phyloP scores from a whole-genome alignment of 495 filamentous ascomycete genomes.

The Penicillium diatomitis region DNA sequence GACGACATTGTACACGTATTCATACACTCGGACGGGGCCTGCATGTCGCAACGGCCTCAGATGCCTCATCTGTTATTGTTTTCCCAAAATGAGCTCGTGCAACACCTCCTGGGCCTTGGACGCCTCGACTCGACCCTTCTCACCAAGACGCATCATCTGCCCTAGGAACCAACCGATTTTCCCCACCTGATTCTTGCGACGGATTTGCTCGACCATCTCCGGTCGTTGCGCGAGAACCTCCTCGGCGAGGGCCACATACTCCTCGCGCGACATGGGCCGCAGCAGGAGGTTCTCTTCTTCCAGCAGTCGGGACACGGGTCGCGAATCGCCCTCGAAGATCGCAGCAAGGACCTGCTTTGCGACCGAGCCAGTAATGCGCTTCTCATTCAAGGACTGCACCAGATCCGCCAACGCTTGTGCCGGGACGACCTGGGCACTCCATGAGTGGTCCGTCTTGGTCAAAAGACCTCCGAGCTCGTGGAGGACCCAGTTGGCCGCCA shows the following conservation, averaged over 20 bases:
- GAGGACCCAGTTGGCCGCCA: slow-evolving; percentile 65
- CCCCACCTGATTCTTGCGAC: slow-evolving; percentile 53
- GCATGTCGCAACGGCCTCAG: neutral
- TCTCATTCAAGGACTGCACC: slow-evolving; percentile 50
- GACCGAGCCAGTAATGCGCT: slow-evolving; percentile 63
- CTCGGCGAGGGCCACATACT: slow-evolving; percentile 38
- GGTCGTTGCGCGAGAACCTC: slow-evolving; percentile 38
- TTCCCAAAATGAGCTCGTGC: slow-evolving; percentile 41
- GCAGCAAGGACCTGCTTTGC: slow-evolving; percentile 65
- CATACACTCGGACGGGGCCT: neutral
- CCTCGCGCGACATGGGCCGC: slow-evolving; percentile 41
- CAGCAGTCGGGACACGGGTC: slow-evolving; percentile 51
- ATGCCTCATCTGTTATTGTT: neutral
- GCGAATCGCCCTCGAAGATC: slow-evolving; percentile 46
- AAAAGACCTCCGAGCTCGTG: slow-evolving; percentile 81
- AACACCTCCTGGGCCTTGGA: slow-evolving; percentile 59
- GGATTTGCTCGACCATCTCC: slow-evolving; percentile 59
- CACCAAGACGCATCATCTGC: slow-evolving; percentile 74
- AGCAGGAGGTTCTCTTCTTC: slow-evolving; percentile 58
- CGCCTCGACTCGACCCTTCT: slow-evolving; percentile 71
- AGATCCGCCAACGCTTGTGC: slow-evolving; percentile 55
- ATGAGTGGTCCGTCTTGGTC: slow-evolving; percentile 41
- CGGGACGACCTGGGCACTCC: slow-evolving; percentile 48
- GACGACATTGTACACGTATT: slow-evolving; percentile 8
- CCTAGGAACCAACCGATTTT: slow-evolving; percentile 87